Evolutionary conservation across 1,284 basidiomycete genomes (phyloP), one percentile per base, ranked within the genome.

Genomic region (Macrocystidia cucumis): DNA sequence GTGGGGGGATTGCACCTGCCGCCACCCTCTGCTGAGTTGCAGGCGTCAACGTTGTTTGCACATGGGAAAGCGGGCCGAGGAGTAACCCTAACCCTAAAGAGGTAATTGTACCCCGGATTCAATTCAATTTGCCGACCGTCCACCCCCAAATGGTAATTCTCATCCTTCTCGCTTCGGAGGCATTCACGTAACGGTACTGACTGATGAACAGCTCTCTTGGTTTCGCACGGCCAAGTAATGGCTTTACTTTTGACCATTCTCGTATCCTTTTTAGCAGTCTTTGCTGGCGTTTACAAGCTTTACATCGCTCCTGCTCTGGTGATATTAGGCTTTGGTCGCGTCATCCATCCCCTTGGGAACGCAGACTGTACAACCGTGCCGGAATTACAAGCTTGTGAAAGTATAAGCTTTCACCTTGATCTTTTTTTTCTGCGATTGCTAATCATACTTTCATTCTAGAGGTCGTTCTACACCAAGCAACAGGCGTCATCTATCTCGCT

Each of bases 401-500:
- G 71, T 80, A 38, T 26, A 59, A 45, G 9, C 21, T 25, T 72
- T 30, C 5, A 4, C 19, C 29, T 5, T 18, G 19, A 13, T 30
- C 9, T 11, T 18, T 16, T 27, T 30, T 27, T 31, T 4, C 11
- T 4, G n/a, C n/a, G 16, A 30, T 11, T 30, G 29, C n/a, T n/a
- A 13, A 12, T 30, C 12, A 13, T 5, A 16, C 4, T 12, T 16
- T 27, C 3, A 27, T 9, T 26, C 35, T 44, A 78, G 75, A 78
- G 49, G 51, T 68, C 25, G 59, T 74, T 4, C 50, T 75, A 4
- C 72, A 75, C 37, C 55, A 67, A 25, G 58, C 67, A 2, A 67
- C 64, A 1, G 78, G 77, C 20, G 44, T 72, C 7, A 40, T 84
- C 13, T 85, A 78, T 50, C 62, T 80, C 4, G 78, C 78, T 11